Evolutionary conservation across 768 basidiomycete species (phyloP).

Genomic region (Glaciozyma martinii): DNA sequence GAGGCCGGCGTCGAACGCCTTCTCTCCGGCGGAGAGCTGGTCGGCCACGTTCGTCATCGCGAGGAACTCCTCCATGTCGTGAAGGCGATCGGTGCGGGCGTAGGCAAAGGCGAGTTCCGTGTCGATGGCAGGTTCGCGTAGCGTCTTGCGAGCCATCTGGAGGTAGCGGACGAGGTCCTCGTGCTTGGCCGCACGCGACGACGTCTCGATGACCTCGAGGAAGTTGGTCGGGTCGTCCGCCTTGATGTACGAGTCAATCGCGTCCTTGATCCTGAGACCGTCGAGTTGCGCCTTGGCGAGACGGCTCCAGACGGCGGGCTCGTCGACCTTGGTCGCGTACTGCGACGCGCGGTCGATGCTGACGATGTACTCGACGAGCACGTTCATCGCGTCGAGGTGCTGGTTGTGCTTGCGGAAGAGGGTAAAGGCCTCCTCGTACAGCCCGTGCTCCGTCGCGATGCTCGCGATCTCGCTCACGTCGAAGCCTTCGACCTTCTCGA

Average conservation of each 20-base stretch:
- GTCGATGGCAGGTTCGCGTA: conserved; percentile 95
- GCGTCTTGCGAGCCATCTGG: conserved; percentile 95
- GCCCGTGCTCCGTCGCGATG: conserved; percentile 90
- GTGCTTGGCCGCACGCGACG: conserved; percentile 79
- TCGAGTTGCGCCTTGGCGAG: conserved; percentile 98
- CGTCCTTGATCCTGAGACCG: conserved; percentile 93
- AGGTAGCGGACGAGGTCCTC: conserved; percentile 95
- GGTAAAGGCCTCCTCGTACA: conserved; percentile 91
- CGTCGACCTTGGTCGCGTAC: conserved; percentile 91
- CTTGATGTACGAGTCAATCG: conserved; percentile 98
- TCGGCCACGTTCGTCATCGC: conserved; percentile 98
- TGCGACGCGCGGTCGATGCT: conserved; percentile 93
- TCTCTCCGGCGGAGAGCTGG: conserved; percentile 91
- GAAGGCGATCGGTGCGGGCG: conserved; percentile 76
- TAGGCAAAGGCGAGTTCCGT: conserved; percentile 97
- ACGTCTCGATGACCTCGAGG: conserved; percentile 88
- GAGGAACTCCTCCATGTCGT: conserved; percentile 99
- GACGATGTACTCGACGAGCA: conserved; percentile 95
- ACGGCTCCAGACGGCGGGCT: conserved; percentile 92
- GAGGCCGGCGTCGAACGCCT: conserved; percentile 95
- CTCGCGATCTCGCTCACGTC: conserved; percentile 88
- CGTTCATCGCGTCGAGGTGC: conserved; percentile 90
- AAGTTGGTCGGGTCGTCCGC: conserved; percentile 92
- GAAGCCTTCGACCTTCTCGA: conserved; percentile 93
- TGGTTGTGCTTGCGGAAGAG: conserved; percentile 97